Percentiles rank a stretch among this genome's conserved stretches.
phyloP scores from a whole-genome alignment of 192 early-diverging fungal genomes.

The Endogone sp. region DNA sequence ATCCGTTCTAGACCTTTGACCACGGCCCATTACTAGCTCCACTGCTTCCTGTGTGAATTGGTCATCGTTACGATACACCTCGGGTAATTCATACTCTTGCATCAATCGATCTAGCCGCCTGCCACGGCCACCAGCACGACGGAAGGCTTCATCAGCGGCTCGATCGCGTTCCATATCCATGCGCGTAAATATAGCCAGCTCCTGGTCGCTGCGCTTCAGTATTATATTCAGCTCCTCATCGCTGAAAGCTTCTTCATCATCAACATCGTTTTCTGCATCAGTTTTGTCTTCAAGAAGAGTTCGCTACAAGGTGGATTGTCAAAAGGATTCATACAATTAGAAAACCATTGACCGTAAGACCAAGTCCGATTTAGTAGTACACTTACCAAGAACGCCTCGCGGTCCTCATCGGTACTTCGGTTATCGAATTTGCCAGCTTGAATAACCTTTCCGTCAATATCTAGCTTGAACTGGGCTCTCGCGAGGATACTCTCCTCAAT shows the following conservation, averaged over 20 bases:
- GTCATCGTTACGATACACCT: slow-evolving; percentile 67
- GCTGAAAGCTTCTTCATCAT: slow-evolving; percentile 68
- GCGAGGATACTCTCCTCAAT: slow-evolving; percentile 94
- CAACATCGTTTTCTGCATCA: slow-evolving; percentile 61
- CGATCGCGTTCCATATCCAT: slow-evolving; percentile 73
- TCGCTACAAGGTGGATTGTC: slow-evolving; percentile 37
- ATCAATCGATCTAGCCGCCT: slow-evolving; percentile 76
- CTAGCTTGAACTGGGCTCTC: slow-evolving; percentile 92
- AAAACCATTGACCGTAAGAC: no score
- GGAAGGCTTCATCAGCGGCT: slow-evolving; percentile 49
- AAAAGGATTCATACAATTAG: no score
- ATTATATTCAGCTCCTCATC: slow-evolving; percentile 94
- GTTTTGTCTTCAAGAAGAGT: slow-evolving; percentile 82
- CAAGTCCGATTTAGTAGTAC: no score
- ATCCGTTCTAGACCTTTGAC: slow-evolving; percentile 66
- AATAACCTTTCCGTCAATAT: slow-evolving; percentile 98
- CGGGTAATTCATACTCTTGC: slow-evolving; percentile 81
- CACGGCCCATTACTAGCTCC: slow-evolving; percentile 57
- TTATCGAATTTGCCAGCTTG: slow-evolving; percentile 99
- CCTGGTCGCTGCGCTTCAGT: slow-evolving; percentile 82
- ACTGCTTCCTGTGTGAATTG: slow-evolving; percentile 43
- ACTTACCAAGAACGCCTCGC: slow-evolving; percentile 77
- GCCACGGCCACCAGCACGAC: slow-evolving; percentile 49
- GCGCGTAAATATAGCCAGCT: slow-evolving; percentile 64
- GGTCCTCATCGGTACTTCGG: slow-evolving; percentile 89